Percentiles rank a stretch among this genome's conserved stretches.
Conservation (phyloP, 2,329 filamentous ascomycete genomes). For the Alternaria dauci region DNA sequence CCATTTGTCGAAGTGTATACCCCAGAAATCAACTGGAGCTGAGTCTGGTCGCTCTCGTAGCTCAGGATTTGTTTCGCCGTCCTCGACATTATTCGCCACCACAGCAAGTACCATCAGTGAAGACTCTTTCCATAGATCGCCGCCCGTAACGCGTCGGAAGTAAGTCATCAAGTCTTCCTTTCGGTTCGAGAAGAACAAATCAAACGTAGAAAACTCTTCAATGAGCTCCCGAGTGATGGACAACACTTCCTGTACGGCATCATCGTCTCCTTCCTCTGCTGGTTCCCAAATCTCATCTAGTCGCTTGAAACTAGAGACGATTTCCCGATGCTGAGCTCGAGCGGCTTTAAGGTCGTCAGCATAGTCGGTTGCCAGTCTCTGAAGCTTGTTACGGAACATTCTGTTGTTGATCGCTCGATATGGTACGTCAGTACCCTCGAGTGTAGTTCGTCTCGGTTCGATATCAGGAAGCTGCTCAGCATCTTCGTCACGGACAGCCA, state of each 20-base stretch:
- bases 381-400: conserved; percentile 41
- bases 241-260: conserved; percentile 64
- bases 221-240: conserved; percentile 66
- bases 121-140: conserved; percentile 47
- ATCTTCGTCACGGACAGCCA: conserved; percentile 33
- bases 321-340: conserved; percentile 48
- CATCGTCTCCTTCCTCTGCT: conserved; percentile 59
- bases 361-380: conserved; percentile 33
- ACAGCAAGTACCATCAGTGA: conserved; percentile 48
- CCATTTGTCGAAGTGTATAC: conserved; percentile 84
- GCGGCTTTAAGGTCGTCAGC: conserved; percentile 55
- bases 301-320: conserved; percentile 54
- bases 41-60: conserved; percentile 38
- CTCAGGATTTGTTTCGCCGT: conserved; percentile 40
- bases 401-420: conserved; percentile 39
- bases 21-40: conserved; percentile 70
- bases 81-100: conserved; percentile 45
- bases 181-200: conserved; percentile 64
- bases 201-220: conserved; percentile 67
- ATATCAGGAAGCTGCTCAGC: conserved; percentile 8
- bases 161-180: conserved; percentile 54
- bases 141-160: conserved; percentile 42
- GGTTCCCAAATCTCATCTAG: conserved; percentile 52
- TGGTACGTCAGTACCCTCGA: conserved; percentile 43
- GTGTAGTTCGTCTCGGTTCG: conserved; percentile 23